A percentile compares a stretch with the other conserved stretches of the same genome.
Evolutionary conservation across 192 early-diverging fungal genomes (phyloP).

Genomic region (Cladochytrium replicatum): DNA sequence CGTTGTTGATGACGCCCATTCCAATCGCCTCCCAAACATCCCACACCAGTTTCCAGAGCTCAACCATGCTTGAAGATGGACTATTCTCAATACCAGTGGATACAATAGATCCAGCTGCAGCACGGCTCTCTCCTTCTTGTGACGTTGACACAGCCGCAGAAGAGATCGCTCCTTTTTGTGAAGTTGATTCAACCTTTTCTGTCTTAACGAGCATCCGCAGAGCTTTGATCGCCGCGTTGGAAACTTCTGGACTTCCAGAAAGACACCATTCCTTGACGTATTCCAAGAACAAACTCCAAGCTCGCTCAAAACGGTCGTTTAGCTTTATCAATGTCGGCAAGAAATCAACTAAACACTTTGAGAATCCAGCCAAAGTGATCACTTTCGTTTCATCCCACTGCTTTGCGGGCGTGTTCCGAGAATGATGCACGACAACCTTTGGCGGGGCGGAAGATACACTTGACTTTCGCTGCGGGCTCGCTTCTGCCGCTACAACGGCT

Average conservation of each 20-base stretch:
- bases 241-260: conserved; percentile 61
- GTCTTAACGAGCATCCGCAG: conserved; percentile 51
- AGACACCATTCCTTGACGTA: conserved; percentile 63
- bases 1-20: conserved; percentile 34
- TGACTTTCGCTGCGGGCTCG: neutral
- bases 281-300: conserved; percentile 59
- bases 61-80: conserved; percentile 12
- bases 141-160: no score
- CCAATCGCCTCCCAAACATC: conserved; percentile 66
- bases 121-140: no score
- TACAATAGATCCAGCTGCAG: neutral
- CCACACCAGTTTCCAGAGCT: conserved; percentile 58
- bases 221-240: conserved; percentile 62
- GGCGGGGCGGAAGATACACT: conserved; percentile 1
- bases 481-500: neutral
- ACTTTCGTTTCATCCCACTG: conserved; percentile 89
- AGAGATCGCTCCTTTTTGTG: neutral
- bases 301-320: conserved; percentile 50
- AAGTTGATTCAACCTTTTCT: conserved; percentile 21
- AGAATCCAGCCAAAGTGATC: conserved; percentile 57
- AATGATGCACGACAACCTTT: conserved; percentile 36
- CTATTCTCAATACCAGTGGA: conserved; percentile 7
- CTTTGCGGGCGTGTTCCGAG: conserved; percentile 53
- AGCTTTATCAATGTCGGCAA: conserved; percentile 48
- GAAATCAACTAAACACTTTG: conserved; percentile 58